Base-by-base conservation (phyloP, 1,284 basidiomycete species). In the Wolfiporia cocos region DNA sequence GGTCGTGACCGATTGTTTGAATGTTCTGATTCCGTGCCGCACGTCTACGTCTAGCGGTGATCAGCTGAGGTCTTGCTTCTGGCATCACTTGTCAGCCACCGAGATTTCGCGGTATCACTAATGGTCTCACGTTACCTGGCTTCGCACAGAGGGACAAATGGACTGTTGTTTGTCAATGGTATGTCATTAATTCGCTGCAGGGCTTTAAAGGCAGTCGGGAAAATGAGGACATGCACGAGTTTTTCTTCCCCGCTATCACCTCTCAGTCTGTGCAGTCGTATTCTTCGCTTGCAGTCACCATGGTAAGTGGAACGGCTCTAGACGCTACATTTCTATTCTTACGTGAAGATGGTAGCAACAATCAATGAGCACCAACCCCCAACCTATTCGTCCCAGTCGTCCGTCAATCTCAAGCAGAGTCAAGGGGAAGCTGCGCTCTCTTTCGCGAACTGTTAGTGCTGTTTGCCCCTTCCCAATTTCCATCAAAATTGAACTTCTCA, bases 61-160 rank as follows among this genome's bases (percentile, higher is more conserved):
- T 44, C 42, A 44, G 42, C 37, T 44, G 42, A 44, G 42, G 15
- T 28, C 29, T 39, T 31, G 38, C 32, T 44, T 39, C 38, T 32
- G 18, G 28, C 38, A 39, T 32, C 33, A 35, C 21, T 35, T 14
- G 24, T 44, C 37, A 33, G 42, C 42, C 31, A 40, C 34, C 37
- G 42, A 31, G 37, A 22, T 34, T 20, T 44, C 32, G 31, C 32
- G 32, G 24, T 35, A 35, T 44, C 42, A 43, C 36, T 44, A 44
- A 40, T 34, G 23, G 26, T 31, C 42, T 44, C 42, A 44, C 42
- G 42, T 36, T 40, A 39, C 37, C 37, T 14, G 29, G 24, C 21
- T 36, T 29, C 34, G 15, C 10, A 7, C 3, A 20, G 17, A 18
- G 9, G 26, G 18, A 29, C 10, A 19, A 7, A 6, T 28, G 35